Conservation (phyloP, 352 stramenopile genomes). For the Phytopythium chamaehyphon region DNA sequence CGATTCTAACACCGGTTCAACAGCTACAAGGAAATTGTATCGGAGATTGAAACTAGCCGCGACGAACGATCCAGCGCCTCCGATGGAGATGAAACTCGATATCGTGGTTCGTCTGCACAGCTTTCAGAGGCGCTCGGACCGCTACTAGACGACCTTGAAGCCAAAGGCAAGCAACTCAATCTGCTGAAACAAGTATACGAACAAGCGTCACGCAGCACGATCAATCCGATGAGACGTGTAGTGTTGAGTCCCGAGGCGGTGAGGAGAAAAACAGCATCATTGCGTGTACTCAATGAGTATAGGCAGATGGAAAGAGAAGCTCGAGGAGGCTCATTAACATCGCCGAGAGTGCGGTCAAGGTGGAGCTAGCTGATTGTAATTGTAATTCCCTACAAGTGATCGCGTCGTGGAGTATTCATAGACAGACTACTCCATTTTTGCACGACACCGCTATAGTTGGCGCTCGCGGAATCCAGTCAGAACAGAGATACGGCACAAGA, state of each 20-base stretch:
- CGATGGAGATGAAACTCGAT: constrained; percentile 4
- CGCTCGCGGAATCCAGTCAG: too few relatives aligned
- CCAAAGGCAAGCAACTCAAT: constrained; percentile 64
- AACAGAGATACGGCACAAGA: too few relatives aligned
- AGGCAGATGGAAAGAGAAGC: constrained; percentile 52
- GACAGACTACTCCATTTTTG: too few relatives aligned
- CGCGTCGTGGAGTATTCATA: too few relatives aligned
- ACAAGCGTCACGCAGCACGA: constrained; percentile 48
- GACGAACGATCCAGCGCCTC: constrained; percentile 7
- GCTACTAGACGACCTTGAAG: constrained; percentile 56
- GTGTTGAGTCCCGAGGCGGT: constrained; percentile 58
- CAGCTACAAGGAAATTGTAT: constrained; percentile 36
- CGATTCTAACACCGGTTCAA: background rate
- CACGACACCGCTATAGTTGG: too few relatives aligned
- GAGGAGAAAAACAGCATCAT: constrained; percentile 53
- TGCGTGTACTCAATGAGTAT: constrained; percentile 66
- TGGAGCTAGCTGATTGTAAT: background rate
- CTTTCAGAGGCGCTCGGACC: constrained; percentile 37
- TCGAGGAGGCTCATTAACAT: background rate
- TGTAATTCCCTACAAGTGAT: too few relatives aligned
- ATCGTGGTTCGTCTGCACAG: constrained; percentile 16
- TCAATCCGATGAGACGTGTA: constrained; percentile 45
- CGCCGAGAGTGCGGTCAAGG: background rate
- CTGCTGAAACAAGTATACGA: constrained; percentile 62
- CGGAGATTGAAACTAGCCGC: constrained; percentile 29